Conservation (phyloP, 345 rosid species). For the Gossypium anomalum region DNA sequence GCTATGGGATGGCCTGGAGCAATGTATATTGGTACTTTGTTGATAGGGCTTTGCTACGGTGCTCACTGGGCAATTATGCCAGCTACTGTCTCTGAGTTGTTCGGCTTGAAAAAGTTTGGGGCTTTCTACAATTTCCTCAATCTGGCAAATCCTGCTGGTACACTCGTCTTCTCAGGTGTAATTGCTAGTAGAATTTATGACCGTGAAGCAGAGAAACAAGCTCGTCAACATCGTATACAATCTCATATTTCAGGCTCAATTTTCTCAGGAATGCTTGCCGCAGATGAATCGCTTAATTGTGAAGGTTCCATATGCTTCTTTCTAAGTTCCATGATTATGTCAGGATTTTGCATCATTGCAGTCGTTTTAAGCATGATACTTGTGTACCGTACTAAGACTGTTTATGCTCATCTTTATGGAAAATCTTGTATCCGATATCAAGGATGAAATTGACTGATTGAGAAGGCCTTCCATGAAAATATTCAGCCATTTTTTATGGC, state of each 20-base stretch:
- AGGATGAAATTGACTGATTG: background rate
- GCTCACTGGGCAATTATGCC: conserved; percentile 99
- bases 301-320: conserved; percentile 82
- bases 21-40: conserved; percentile 72
- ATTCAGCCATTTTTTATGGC: background rate
- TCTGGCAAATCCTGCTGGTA: conserved; percentile 90
- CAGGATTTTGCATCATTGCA: conserved; percentile 80
- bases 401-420: conserved; percentile 74
- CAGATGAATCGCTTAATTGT: conserved; percentile 60
- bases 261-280: conserved; percentile 26
- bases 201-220: conserved; percentile 83
- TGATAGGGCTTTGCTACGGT: conserved; percentile 90
- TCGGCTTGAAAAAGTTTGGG: conserved; percentile 91
- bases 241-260: conserved; percentile 17
- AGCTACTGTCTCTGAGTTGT: conserved; percentile 93
- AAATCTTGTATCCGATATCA: conserved; percentile 36
- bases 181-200: conserved; percentile 90
- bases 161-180: conserved; percentile 81
- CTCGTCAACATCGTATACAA: conserved; percentile 28
- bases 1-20: conserved; percentile 95
- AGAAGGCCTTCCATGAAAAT: background rate
- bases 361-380: conserved; percentile 73
- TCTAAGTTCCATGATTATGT: conserved; percentile 90
- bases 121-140: conserved; percentile 90
- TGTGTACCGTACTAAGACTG: conserved; percentile 75